Conservation (phyloP, 345 rosid genomes). For the rapeseed (Brassica napus) region DNA sequence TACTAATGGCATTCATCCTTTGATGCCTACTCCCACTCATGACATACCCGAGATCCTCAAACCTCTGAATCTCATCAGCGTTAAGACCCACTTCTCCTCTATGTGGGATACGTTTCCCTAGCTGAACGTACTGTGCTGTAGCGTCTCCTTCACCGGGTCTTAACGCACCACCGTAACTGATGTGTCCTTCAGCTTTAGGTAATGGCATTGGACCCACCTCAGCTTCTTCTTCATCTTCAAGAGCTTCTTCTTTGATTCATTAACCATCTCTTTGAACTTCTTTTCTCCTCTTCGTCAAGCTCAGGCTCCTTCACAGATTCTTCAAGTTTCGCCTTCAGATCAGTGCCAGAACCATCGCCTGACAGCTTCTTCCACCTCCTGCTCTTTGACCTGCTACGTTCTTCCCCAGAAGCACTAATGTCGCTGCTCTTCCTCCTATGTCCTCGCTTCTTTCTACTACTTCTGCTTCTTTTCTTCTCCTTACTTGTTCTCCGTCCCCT, state of each 20-base stretch:
- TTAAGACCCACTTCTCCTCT: too few relatives aligned
- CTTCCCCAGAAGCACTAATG: constrained; percentile 35
- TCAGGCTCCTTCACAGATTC: constrained; percentile 41
- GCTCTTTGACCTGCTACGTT: constrained; percentile 47
- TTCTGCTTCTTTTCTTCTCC: too few relatives aligned
- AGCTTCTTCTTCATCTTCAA: neutral
- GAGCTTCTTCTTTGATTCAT: constrained; percentile 69
- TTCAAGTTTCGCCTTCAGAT: too few relatives aligned
- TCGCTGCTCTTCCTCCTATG: too few relatives aligned
- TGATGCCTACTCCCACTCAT: too few relatives aligned
- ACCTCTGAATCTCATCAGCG: too few relatives aligned
- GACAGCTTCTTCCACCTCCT: constrained; percentile 18
- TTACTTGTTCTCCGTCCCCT: too few relatives aligned
- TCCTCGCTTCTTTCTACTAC: too few relatives aligned
- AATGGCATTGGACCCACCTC: constrained; percentile 87
- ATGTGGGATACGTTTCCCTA: too few relatives aligned
- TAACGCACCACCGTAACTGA: constrained; percentile 95
- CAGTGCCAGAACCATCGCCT: too few relatives aligned
- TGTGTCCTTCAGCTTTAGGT: constrained; percentile 92
- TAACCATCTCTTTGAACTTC: constrained; percentile 66
- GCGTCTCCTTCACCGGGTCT: constrained; percentile 99
- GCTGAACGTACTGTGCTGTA: constrained; percentile 88
- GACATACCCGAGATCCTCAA: too few relatives aligned
- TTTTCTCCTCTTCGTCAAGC: constrained; percentile 60
- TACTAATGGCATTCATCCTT: too few relatives aligned